Conservation (phyloP, 2,329 filamentous ascomycete species). For the Ceratocystis eucalypticola region DNA sequence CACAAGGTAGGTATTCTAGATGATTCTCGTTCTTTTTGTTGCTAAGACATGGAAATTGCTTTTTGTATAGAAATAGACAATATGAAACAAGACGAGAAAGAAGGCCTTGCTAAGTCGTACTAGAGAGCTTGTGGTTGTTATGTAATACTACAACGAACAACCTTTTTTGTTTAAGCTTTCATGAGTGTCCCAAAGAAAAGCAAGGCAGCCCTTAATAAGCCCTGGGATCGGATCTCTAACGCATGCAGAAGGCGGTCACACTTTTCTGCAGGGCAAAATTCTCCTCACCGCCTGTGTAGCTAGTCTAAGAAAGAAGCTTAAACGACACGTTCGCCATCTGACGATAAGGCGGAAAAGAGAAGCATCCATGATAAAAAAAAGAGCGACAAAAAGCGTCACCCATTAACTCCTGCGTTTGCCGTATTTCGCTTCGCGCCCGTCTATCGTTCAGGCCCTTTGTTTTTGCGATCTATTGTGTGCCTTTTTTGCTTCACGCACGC, state of each 20-base stretch:
- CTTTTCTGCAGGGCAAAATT: not conserved
- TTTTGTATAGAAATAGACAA: not conserved
- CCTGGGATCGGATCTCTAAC: not conserved
- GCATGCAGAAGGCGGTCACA: not conserved
- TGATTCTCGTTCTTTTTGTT: not conserved
- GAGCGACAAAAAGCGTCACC: not conserved
- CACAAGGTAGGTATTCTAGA: no score
- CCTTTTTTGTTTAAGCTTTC: not conserved
- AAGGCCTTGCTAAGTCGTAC: no score
- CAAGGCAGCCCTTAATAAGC: not conserved
- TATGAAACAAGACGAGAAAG: not conserved
- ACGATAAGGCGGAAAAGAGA: not conserved
- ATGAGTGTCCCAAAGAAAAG: not conserved
- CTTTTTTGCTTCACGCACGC: not conserved
- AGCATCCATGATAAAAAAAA: not conserved
- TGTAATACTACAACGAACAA: no score
- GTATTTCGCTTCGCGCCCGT: not conserved
- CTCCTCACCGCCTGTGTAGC: not conserved
- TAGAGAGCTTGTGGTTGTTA: no score
- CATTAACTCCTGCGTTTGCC: not conserved
- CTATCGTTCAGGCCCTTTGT: not conserved
- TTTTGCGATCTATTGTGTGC: not conserved
- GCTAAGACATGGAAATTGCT: not conserved
- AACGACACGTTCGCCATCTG: constrained; percentile 18
- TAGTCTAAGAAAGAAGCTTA: constrained; percentile 10